These are phyloP conservation scores for Bipolaris bicolor DNA, from an alignment of 2,329 filamentous ascomycete genomes.

Conservation along the genomic window DNA sequence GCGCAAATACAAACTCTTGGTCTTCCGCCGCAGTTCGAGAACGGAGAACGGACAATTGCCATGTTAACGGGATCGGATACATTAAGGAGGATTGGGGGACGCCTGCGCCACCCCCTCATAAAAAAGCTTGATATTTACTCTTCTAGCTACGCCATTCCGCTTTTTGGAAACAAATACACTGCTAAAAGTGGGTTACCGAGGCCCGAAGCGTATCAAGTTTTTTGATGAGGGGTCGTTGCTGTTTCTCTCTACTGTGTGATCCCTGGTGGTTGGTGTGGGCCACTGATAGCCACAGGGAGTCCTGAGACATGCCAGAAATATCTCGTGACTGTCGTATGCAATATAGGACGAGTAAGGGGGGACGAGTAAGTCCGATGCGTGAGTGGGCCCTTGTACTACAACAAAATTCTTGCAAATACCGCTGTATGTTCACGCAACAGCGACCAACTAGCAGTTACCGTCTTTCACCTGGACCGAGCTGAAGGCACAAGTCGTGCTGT, in stretches of 20 bases:
- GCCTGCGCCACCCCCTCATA: no score
- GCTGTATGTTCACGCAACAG: no score
- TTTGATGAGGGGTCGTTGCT: no score
- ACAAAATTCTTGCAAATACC: not conserved
- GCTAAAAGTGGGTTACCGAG: no score
- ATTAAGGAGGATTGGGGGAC: no score
- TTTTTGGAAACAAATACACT: no score
- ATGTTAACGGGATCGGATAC: not conserved
- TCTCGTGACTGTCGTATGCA: no score
- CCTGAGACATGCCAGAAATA: not conserved
- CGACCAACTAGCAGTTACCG: not conserved
- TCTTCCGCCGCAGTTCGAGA: not conserved
- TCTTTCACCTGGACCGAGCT: not conserved
- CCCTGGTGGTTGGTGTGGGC: not conserved
- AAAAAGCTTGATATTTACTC: no score
- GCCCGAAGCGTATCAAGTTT: no score
- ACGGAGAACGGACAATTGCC: not conserved
- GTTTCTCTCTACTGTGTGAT: not conserved
- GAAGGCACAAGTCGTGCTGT: not conserved
- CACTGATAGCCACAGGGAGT: not conserved
- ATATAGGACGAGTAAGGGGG: not conserved
- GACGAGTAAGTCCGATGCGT: not conserved
- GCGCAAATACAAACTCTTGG: no score
- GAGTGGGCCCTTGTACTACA: not conserved
- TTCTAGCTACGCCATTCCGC: no score